Conservation (phyloP, 345 rosid species). For the Cardamine chenopodiifolia region DNA sequence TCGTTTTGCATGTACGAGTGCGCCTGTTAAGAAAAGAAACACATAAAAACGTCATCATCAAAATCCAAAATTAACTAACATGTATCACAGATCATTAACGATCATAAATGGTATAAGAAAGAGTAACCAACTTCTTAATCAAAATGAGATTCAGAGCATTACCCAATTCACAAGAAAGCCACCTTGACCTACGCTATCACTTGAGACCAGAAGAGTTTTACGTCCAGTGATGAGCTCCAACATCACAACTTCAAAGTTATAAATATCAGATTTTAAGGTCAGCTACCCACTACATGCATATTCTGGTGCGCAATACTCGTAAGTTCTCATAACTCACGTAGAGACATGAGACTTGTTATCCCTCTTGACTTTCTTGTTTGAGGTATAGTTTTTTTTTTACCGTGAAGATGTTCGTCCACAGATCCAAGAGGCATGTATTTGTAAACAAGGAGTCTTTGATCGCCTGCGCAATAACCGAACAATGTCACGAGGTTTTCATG, state of each 20-base stretch:
- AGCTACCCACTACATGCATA: conserved; percentile 58
- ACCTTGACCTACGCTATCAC: conserved; percentile 29
- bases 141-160: conserved; percentile 3
- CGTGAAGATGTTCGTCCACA: conserved; percentile 69
- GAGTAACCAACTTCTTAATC: too few species aligned
- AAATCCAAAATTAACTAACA: background rate
- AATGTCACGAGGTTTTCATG: conserved; percentile 72
- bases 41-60: background rate
- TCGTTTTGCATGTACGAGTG: conserved; percentile 31
- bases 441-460: conserved; percentile 75
- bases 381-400: conserved; percentile 33
- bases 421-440: conserved; percentile 73
- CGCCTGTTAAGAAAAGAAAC: conserved; percentile 44
- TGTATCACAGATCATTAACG: background rate
- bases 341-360: conserved; percentile 59
- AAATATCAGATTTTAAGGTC: conserved; percentile 66
- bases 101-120: background rate
- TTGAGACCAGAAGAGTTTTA: conserved; percentile 45
- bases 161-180: conserved; percentile 63
- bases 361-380: background rate
- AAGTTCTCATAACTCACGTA: conserved; percentile 74
- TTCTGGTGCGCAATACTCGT: conserved; percentile 81
- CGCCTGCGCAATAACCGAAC: conserved; percentile 75
- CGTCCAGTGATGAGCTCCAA: conserved; percentile 72
- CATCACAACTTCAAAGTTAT: conserved; percentile 68